Conservation (phyloP, 768 basidiomycete species). For the Lactifluus echinatus region DNA sequence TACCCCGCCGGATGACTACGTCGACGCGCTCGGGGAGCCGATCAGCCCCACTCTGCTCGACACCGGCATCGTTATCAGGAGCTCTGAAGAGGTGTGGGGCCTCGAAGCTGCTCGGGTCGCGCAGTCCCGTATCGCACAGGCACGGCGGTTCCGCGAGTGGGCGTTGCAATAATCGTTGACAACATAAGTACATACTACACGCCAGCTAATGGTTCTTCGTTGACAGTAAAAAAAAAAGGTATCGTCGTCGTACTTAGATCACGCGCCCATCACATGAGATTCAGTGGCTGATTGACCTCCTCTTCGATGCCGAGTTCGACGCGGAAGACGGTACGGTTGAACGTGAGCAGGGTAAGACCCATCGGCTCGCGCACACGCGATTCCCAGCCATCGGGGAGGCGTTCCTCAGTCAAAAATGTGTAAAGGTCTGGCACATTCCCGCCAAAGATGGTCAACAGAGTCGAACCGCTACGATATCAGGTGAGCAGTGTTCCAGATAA, state of each 20-base stretch:
- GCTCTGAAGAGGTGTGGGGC: slow-evolving; percentile 17
- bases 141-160: slow-evolving; percentile 10
- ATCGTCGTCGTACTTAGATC: no score
- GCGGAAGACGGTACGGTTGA: slow-evolving; percentile 36
- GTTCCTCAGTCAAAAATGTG: slow-evolving; percentile 55
- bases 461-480: slow-evolving; percentile 62
- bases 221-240: not conserved
- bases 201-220: no score
- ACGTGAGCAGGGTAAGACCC: slow-evolving; percentile 50
- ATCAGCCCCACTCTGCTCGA: not conserved
- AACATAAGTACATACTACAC: not conserved
- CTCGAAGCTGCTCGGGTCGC: slow-evolving; percentile 3
- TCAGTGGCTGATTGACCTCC: slow-evolving; percentile 19
- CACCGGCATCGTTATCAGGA: not conserved
- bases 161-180: not conserved
- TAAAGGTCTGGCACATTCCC: slow-evolving; percentile 49
- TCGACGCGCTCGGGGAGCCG: slow-evolving; percentile 26
- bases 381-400: slow-evolving; percentile 66
- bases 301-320: slow-evolving; percentile 29
- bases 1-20: not conserved
- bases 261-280: not conserved
- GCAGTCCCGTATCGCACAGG: slow-evolving; percentile 1
- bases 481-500: not conserved
- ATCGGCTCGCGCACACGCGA: slow-evolving; percentile 42
- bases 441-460: slow-evolving; percentile 58